Conservation (phyloP, 331 rosid genomes). For the Prunus yedoensis region DNA sequence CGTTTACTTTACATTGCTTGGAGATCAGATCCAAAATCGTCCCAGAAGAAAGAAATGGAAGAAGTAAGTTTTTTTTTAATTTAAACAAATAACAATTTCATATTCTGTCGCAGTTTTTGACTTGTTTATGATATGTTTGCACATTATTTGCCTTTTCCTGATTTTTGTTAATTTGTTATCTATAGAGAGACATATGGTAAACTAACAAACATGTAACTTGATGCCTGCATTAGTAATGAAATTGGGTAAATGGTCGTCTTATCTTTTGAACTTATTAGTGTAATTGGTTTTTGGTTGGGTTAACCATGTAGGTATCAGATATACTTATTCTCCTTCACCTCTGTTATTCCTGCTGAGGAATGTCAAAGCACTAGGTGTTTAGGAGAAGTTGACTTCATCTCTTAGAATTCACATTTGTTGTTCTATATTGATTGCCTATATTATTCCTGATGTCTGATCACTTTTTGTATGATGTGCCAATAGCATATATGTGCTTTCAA, state of each 20-base stretch:
- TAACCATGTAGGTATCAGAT: neutral
- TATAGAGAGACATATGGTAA: neutral
- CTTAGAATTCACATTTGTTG: neutral
- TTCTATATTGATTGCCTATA: neutral
- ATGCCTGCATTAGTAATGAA: neutral
- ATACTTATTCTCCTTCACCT: too few relatives aligned
- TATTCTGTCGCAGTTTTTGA: neutral
- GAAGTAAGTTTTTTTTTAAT: constrained; percentile 47
- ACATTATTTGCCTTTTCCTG: neutral
- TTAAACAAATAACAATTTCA: too few relatives aligned
- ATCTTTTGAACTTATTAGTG: neutral
- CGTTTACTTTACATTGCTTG: constrained; percentile 95
- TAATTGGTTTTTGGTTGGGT: neutral
- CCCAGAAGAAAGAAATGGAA: constrained; percentile 98
- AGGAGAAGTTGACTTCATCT: neutral
- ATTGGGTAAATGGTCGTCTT: neutral
- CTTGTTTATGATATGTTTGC: neutral
- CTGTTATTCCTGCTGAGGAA: too few relatives aligned
- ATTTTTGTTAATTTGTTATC: neutral
- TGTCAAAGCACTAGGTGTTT: neutral
- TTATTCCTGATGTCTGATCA: neutral
- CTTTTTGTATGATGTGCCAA: neutral
- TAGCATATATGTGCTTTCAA: neutral
- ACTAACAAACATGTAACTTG: neutral
- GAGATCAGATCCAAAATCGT: constrained; percentile 88